Evolutionary conservation across 768 basidiomycete species (phyloP), one percentile per base, ranked within the genome.

Genomic region (Lactarius sanguifluus): DNA sequence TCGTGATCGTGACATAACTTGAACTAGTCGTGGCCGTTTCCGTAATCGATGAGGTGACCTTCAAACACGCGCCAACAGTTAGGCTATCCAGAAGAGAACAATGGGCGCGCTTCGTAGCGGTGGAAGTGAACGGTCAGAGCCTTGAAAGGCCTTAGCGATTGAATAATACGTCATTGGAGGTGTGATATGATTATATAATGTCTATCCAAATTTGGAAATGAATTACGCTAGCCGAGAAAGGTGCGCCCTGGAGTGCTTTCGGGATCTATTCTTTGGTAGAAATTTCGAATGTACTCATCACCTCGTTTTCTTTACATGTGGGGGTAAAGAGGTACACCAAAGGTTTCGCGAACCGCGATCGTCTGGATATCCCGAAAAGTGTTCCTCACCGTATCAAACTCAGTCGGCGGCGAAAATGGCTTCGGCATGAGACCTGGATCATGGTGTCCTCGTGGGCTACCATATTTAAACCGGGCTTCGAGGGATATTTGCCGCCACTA

Each of bases 1-100:
- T 67, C 65, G 41, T 50, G 66, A 93, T 67, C 65, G 41, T 50
- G 66, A 67, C 66, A 67, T 67, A 32, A 30, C 25, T 52, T 25
- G 50, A 32, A n/a, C 28, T 36, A 20, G 34, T 52, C 32, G 55
- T 47, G 50, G 50, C 18, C 38, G 61, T 56, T 41, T 36, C 52
- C 58, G 54, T 60, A n/a, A 60, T 59, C 34, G n/a, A 57, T 57
- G 12, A 40, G 5, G 15, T 15, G 12, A 40, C 38, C 47, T 50
- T 20, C n/a, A 50, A 50, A 23, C 47, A 50, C 47, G 47, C 23
- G 6, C 25, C 25, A 52, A 25, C 23, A 23, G 50, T 52, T 25
- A 52, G 13, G 50, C 15, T 52, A 15, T 52, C 50, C 23, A 13
- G 50, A 52, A 28, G 50, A 52, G 25, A 6, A 5, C 13, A 28